These are phyloP conservation scores for Ceratocystis albifundus DNA, from an alignment of 2,329 filamentous ascomycete species.

Conservation along the genomic window DNA sequence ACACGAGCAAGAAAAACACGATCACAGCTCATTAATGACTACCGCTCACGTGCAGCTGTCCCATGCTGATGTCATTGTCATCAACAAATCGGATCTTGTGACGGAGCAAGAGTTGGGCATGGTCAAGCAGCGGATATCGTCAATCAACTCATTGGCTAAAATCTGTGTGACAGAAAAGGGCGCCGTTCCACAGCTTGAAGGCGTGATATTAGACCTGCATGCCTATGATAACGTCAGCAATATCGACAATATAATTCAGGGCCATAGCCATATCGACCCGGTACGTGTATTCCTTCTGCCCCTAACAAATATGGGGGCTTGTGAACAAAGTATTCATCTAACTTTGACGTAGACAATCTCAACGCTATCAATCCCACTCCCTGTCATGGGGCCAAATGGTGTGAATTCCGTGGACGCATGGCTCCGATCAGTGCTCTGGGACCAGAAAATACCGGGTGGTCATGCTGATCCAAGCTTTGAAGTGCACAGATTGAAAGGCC, in stretches of 20 bases:
- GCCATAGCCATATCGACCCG: constrained; percentile 83
- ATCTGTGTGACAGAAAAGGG: constrained; percentile 73
- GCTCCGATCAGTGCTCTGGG: constrained; percentile 78
- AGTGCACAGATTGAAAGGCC: constrained; percentile 79
- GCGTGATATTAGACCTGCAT: constrained; percentile 76
- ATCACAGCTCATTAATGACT: constrained; percentile 62
- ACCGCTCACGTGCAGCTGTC: constrained; percentile 94
- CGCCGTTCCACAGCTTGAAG: constrained; percentile 69
- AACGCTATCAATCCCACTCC: constrained; percentile 62
- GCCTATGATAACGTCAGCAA: constrained; percentile 76
- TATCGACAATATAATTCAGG: constrained; percentile 60
- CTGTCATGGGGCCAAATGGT: constrained; percentile 45
- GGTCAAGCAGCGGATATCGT: constrained; percentile 59
- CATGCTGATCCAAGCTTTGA: constrained; percentile 46
- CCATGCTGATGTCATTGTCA: constrained; percentile 85
- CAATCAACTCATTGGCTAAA: constrained; percentile 83
- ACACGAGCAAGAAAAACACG: constrained; percentile 43
- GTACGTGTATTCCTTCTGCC: constrained; percentile 37
- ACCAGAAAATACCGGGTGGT: constrained; percentile 47
- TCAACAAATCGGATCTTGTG: constrained; percentile 90
- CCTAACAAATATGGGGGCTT: background rate
- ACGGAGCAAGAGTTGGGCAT: constrained; percentile 53
- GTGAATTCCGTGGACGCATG: constrained; percentile 62
- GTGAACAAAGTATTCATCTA: background rate
- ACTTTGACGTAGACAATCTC: constrained; percentile 56